Percentiles rank a stretch among this genome's conserved stretches.
Conservation (phyloP, 345 rosid genomes). For the Eucalyptus cloeziana region DNA sequence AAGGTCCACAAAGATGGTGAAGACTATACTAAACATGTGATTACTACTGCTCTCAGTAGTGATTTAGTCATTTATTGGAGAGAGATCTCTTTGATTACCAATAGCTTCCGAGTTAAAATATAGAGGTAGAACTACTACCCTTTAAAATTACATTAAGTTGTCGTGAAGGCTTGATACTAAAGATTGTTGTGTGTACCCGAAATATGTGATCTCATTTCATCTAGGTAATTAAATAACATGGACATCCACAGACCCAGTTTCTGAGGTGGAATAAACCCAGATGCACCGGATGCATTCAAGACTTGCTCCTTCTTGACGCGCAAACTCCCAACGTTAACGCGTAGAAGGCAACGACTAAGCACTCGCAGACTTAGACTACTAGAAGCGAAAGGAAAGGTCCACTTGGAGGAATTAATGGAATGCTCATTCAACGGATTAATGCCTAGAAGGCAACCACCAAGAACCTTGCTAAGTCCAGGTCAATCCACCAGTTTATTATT, state of each 20-base stretch:
- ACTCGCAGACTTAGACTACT: rapidly evolving
- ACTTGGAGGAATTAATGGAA: neutral
- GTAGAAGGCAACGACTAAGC: neutral
- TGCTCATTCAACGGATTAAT: neutral
- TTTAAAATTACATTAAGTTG: neutral
- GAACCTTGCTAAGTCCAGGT: neutral
- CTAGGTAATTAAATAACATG: too few relatives aligned
- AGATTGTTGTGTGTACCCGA: neutral
- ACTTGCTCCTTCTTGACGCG: neutral
- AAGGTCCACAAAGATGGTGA: neutral
- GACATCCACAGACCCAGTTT: neutral
- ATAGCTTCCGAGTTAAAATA: neutral
- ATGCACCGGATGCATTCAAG: neutral
- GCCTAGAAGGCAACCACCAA: neutral
- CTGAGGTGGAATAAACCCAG: neutral
- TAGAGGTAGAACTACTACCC: too few relatives aligned
- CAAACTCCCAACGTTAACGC: neutral
- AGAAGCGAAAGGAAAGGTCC: neutral
- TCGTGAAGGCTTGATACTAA: neutral
- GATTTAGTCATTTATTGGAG: neutral
- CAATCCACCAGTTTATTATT: neutral
- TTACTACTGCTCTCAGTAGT: neutral
- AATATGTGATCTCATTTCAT: neutral
- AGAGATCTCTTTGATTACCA: neutral
- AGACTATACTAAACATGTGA: neutral